phyloP scores from a whole-genome alignment of 2,329 filamentous ascomycete genomes.

The Fusarium liriodendri region DNA sequence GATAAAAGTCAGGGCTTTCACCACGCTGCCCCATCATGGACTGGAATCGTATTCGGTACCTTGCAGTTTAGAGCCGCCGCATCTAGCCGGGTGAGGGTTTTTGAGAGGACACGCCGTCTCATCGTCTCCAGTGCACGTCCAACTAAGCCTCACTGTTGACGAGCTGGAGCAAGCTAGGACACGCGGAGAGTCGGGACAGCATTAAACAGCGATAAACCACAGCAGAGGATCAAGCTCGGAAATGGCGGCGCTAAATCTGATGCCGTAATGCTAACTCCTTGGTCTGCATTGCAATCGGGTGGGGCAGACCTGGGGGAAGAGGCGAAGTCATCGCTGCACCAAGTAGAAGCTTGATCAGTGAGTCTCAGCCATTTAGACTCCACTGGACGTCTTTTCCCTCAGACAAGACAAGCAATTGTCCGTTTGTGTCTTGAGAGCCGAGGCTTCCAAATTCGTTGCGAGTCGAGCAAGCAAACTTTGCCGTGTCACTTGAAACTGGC shows the following conservation, averaged over 20 bases:
- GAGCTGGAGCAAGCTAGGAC: slow-evolving; percentile 5
- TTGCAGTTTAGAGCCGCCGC: slow-evolving; percentile 32
- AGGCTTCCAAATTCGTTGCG: not conserved
- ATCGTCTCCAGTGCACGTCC: slow-evolving; percentile 22
- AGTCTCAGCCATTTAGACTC: not conserved
- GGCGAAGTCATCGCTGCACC: not conserved
- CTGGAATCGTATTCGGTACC: slow-evolving; percentile 28
- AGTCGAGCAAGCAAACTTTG: slow-evolving; percentile 6
- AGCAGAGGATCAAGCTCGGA: slow-evolving; percentile 22
- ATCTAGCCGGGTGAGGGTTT: slow-evolving; percentile 34
- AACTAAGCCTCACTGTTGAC: slow-evolving; percentile 29
- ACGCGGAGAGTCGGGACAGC: slow-evolving; percentile 1
- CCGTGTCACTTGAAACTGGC: slow-evolving; percentile 13
- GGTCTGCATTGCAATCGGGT: slow-evolving; percentile 25
- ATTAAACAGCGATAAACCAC: slow-evolving; percentile 11
- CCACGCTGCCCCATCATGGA: slow-evolving; percentile 14
- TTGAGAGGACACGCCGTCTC: slow-evolving; percentile 12
- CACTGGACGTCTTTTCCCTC: not conserved
- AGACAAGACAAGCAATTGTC: not conserved
- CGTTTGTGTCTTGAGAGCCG: not conserved
- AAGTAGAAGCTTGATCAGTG: slow-evolving; percentile 2
- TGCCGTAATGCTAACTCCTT: slow-evolving; percentile 26
- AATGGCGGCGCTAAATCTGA: slow-evolving; percentile 38
- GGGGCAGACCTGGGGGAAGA: slow-evolving; percentile 28
- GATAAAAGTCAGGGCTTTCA: slow-evolving; percentile 11